These are phyloP conservation scores for Fistulina hepatica DNA, from an alignment of 1,284 basidiomycete genomes.

Conservation along the genomic window DNA sequence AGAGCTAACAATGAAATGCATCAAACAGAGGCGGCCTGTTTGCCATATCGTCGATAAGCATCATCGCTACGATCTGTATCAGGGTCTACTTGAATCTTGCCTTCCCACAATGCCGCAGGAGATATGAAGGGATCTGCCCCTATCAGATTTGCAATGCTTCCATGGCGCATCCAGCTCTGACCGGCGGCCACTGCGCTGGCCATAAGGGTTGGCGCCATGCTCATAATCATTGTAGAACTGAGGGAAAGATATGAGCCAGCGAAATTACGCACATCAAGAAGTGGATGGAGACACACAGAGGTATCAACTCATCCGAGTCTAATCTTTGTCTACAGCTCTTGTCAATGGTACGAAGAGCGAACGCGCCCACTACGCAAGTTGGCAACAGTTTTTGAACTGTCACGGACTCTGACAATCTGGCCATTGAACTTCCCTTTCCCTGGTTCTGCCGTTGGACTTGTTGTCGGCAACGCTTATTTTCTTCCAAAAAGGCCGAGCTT, in stretches of 20 bases:
- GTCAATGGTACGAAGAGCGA: constrained; percentile 72
- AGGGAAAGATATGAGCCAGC: constrained; percentile 6
- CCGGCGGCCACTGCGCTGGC: constrained; percentile 80
- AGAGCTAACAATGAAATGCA: too few species aligned
- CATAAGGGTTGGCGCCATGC: constrained; percentile 84
- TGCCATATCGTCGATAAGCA: constrained; percentile 28
- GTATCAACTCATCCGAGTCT: constrained; percentile 14
- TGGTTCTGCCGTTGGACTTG: constrained; percentile 44
- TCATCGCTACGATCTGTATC: constrained; percentile 49
- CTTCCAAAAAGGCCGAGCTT: constrained; percentile 55
- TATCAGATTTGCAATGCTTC: constrained; percentile 65
- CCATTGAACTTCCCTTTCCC: constrained; percentile 17
- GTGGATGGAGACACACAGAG: background rate
- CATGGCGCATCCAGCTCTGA: constrained; percentile 45
- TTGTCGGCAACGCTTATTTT: constrained; percentile 54
- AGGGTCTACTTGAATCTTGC: constrained; percentile 78
- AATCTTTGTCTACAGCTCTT: constrained; percentile 55
- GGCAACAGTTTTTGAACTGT: constrained; percentile 75
- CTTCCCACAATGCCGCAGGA: constrained; percentile 70
- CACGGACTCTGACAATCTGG: constrained; percentile 67
- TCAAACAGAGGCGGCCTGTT: too few species aligned
- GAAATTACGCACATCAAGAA: background rate
- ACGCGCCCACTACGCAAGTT: constrained; percentile 80
- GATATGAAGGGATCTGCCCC: constrained; percentile 67
- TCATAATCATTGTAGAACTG: constrained; percentile 60